A percentile compares a stretch with the other conserved stretches of the same genome.
phyloP scores from a whole-genome alignment of 164 flowering plant genomes.

The Aristolochia fimbriata region DNA sequence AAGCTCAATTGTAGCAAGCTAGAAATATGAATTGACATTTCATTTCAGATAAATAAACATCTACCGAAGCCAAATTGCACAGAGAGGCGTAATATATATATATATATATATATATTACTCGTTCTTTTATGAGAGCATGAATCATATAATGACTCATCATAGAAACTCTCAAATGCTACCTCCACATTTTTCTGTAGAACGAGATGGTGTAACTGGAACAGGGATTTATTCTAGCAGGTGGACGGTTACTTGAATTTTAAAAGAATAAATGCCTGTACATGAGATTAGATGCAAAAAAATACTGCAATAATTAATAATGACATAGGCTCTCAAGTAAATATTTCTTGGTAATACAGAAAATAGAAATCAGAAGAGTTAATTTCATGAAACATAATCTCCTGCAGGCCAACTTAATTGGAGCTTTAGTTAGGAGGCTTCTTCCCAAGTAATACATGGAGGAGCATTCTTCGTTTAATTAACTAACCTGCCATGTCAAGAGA shows the following conservation, averaged over 20 bases:
- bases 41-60: no score
- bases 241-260: conserved; percentile 49
- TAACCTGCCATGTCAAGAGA: conserved; percentile 97
- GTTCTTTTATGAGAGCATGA: no score
- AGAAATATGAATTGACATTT: no score
- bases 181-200: conserved; percentile 37
- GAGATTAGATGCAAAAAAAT: background rate
- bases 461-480: conserved; percentile 5
- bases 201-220: conserved; percentile 60
- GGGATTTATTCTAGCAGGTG: conserved; percentile 91
- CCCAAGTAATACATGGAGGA: background rate
- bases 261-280: background rate
- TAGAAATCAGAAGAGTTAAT: no score
- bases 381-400: conserved; percentile 30
- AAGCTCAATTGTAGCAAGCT: no score
- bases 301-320: background rate
- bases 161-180: conserved; percentile 30
- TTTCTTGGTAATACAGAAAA: no score
- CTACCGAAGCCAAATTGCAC: no score
- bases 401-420: conserved; percentile 95
- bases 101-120: conserved; percentile 9
- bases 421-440: background rate
- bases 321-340: background rate
- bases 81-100: no score
- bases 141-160: background rate